phyloP scores from a whole-genome alignment of 2,329 filamentous ascomycete genomes.

The Colletotrichum ledebouriae region DNA sequence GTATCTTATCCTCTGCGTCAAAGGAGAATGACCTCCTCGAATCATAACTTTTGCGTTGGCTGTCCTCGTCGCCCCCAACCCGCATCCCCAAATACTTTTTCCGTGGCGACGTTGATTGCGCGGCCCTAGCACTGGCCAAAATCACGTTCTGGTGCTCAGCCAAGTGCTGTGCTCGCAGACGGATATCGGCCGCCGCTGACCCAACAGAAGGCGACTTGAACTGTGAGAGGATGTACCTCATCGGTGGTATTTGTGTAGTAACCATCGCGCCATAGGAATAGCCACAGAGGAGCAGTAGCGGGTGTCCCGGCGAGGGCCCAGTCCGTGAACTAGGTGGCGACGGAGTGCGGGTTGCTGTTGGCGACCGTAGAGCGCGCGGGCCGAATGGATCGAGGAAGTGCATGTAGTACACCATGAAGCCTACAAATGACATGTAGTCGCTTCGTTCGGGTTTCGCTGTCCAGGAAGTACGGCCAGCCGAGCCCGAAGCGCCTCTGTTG shows the following conservation, averaged over 20 bases:
- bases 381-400: slow-evolving; percentile 65
- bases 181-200: slow-evolving; percentile 76
- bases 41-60: slow-evolving; percentile 57
- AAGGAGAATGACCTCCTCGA: slow-evolving; percentile 53
- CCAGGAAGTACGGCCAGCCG: slow-evolving; percentile 87
- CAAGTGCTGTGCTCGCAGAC: slow-evolving; percentile 76
- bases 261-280: slow-evolving; percentile 95
- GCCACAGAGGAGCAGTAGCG: slow-evolving; percentile 74
- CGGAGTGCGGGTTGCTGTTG: slow-evolving; percentile 5
- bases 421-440: slow-evolving; percentile 88
- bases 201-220: slow-evolving; percentile 68
- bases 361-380: slow-evolving; percentile 10
- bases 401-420: slow-evolving; percentile 82
- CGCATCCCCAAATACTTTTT: slow-evolving; percentile 56
- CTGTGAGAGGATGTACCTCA: slow-evolving; percentile 68
- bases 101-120: slow-evolving; percentile 47
- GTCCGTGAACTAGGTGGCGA: slow-evolving; percentile 30
- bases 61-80: slow-evolving; percentile 64
- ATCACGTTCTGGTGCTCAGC: slow-evolving; percentile 72
- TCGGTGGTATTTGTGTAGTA: slow-evolving; percentile 77
- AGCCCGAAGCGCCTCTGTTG: slow-evolving; percentile 79
- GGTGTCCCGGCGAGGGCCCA: slow-evolving; percentile 41
- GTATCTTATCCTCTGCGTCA: slow-evolving; percentile 63
- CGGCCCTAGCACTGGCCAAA: slow-evolving; percentile 53
- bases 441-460: slow-evolving; percentile 82